Percentiles rank a stretch among this genome's conserved stretches.
Evolutionary conservation across 2,329 filamentous ascomycete species (phyloP).

Genomic region (Aspergillus chevalieri): DNA sequence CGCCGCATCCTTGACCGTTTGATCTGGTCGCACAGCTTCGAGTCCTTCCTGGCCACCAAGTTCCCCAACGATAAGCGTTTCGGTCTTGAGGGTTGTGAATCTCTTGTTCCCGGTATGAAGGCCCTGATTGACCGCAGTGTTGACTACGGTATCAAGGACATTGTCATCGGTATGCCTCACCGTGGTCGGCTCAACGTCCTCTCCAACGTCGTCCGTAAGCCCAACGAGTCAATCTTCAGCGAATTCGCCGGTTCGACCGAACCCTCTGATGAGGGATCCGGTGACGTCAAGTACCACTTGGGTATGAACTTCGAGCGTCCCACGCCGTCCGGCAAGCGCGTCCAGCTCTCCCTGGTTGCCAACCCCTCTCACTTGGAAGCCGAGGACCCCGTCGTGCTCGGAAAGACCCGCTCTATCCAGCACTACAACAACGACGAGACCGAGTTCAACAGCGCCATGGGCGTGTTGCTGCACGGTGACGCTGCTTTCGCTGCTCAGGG

Average conservation of each 20-base stretch:
- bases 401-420: conserved; percentile 95
- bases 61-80: conserved; percentile 99
- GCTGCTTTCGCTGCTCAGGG: conserved; percentile 95
- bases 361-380: conserved; percentile 98
- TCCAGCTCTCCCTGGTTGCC: conserved; percentile 96
- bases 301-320: conserved; percentile 99
- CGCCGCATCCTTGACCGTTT: conserved; percentile 92
- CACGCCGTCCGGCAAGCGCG: conserved; percentile 95
- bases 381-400: conserved; percentile 94
- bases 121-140: conserved; percentile 96
- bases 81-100: conserved; percentile 94
- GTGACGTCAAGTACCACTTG: conserved; percentile 98
- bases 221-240: conserved; percentile 99
- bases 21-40: conserved; percentile 98
- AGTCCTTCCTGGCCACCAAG: conserved; percentile 90
- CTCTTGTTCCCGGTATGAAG: conserved; percentile 97
- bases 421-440: conserved; percentile 98
- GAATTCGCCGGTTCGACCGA: conserved; percentile 88
- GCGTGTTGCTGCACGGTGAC: conserved; percentile 92
- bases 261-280: conserved; percentile 89
- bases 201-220: conserved; percentile 97
- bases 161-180: conserved; percentile 99
- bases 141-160: conserved; percentile 97
- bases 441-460: conserved; percentile 84
- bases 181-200: conserved; percentile 96